These are phyloP conservation scores for Trypanosoma melophagium DNA, from an alignment of 208 protist species.

Conservation along the genomic window DNA sequence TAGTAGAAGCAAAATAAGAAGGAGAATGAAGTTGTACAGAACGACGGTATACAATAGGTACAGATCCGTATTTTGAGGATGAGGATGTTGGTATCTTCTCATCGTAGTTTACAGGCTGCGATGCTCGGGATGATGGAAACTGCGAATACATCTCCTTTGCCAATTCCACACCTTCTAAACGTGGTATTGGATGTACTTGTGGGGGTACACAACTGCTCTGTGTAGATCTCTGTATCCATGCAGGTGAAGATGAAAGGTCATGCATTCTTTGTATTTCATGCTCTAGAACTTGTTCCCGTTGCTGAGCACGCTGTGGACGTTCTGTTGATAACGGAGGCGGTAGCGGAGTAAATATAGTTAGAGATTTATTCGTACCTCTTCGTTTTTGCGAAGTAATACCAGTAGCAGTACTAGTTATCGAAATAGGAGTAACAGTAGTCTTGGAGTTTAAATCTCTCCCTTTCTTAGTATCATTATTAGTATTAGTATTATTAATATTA, in stretches of 20 bases:
- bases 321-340: slow-evolving; percentile 7
- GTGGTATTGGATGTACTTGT: neutral
- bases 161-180: neutral
- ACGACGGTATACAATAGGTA: neutral
- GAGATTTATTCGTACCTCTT: neutral
- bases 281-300: neutral
- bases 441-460: too few relatives aligned
- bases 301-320: too few relatives aligned
- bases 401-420: neutral
- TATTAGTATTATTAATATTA: neutral
- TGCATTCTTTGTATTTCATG: slow-evolving; percentile 4
- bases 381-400: neutral
- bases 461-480: neutral
- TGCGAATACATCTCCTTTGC: neutral
- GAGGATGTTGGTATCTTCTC: neutral
- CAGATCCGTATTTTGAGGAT: neutral
- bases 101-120: neutral
- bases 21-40: neutral
- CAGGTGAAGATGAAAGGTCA: neutral
- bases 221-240: neutral
- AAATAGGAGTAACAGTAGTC: too few relatives aligned
- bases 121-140: neutral
- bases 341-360: neutral
- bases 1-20: too few relatives aligned
- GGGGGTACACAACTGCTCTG: neutral